Conservation (phyloP, 1,284 basidiomycete species). For the Irpex sp. region DNA sequence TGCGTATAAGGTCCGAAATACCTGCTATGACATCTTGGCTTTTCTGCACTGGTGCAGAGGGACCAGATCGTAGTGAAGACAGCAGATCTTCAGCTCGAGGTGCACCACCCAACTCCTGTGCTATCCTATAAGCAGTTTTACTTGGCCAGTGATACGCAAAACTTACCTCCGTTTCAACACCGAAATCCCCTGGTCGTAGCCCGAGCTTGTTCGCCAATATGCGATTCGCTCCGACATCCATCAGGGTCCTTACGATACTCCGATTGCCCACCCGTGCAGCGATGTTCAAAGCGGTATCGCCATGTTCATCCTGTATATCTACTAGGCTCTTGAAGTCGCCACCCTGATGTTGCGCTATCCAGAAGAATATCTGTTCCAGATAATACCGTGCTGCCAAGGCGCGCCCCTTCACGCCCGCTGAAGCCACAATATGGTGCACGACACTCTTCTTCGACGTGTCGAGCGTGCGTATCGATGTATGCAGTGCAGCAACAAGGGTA, state of each 20-base stretch:
- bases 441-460: constrained; percentile 90
- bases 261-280: constrained; percentile 93
- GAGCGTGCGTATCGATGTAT: constrained; percentile 80
- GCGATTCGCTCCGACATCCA: constrained; percentile 94
- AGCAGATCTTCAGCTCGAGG: constrained; percentile 75
- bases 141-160: too few species aligned
- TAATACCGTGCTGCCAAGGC: constrained; percentile 87
- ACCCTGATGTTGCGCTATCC: constrained; percentile 70
- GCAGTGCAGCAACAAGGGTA: constrained; percentile 60
- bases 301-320: constrained; percentile 93
- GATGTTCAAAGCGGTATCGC: constrained; percentile 95
- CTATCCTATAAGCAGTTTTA: constrained; percentile 13
- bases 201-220: constrained; percentile 93
- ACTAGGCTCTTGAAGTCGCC: constrained; percentile 80
- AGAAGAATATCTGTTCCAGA: constrained; percentile 85
- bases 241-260: constrained; percentile 80
- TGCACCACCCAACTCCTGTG: constrained; percentile 64
- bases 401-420: constrained; percentile 89
- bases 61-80: constrained; percentile 63
- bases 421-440: constrained; percentile 91
- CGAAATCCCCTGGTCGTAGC: constrained; percentile 90
- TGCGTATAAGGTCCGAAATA: constrained; percentile 27
- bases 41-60: constrained; percentile 76
- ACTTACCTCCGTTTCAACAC: constrained; percentile 83
- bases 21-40: constrained; percentile 89